A percentile compares a stretch with the other conserved stretches of the same genome.
These are phyloP conservation scores for Exutisphaerella laricina DNA, from an alignment of 2,329 filamentous ascomycete genomes.

Conservation along the genomic window DNA sequence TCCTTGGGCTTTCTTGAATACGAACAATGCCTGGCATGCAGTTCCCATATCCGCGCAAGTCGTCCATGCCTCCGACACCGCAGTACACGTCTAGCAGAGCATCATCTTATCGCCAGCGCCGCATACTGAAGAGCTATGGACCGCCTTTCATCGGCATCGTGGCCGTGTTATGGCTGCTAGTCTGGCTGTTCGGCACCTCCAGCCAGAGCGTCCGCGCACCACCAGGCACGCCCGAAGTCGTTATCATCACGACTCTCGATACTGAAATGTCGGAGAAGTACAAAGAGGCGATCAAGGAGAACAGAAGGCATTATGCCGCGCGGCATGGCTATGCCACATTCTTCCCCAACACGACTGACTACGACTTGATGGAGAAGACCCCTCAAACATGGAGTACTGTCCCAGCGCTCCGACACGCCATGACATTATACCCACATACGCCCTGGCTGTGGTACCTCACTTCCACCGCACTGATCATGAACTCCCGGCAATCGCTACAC, in stretches of 20 bases:
- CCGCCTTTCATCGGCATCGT: constrained; percentile 41
- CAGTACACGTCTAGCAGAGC: constrained; percentile 59
- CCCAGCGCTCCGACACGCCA: constrained; percentile 81
- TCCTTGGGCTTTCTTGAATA: not conserved
- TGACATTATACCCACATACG: constrained; percentile 70
- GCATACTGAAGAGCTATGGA: constrained; percentile 32
- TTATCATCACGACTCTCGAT: constrained; percentile 83
- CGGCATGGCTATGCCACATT: constrained; percentile 85
- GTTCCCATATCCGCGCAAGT: constrained; percentile 80
- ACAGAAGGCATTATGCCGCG: constrained; percentile 76
- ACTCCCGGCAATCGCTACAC: constrained; percentile 64
- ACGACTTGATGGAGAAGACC: constrained; percentile 57
- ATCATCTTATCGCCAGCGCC: constrained; percentile 33
- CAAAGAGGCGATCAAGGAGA: constrained; percentile 68
- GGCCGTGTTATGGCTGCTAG: constrained; percentile 29
- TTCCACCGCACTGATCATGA: constrained; percentile 82
- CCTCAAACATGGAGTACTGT: constrained; percentile 69
- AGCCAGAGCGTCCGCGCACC: constrained; percentile 20
- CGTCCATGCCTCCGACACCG: constrained; percentile 54
- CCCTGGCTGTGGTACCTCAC: constrained; percentile 85
- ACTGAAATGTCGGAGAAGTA: constrained; percentile 61
- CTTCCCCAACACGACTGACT: constrained; percentile 70
- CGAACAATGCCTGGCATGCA: constrained; percentile 58
- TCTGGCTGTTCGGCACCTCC: constrained; percentile 24
- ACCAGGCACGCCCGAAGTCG: constrained; percentile 50